Evolutionary conservation across 176 grass and related monocot genomes (phyloP).

Genomic region (Carex myosuroides): DNA sequence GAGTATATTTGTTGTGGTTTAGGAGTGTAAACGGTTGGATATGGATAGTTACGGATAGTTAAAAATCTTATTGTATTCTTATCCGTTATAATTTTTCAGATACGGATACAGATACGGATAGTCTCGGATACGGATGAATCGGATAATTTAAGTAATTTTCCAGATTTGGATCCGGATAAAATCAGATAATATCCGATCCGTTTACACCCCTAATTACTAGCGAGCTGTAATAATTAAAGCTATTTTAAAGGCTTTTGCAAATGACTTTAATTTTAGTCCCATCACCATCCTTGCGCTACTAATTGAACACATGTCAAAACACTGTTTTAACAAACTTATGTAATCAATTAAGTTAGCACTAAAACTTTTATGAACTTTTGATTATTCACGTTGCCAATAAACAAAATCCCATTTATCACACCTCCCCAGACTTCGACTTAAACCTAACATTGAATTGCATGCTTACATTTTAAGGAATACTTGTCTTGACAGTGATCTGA

Average conservation of each 20-base stretch:
- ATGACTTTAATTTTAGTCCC: neutral
- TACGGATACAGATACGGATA: too few species aligned
- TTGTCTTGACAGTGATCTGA: too few species aligned
- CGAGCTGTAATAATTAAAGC: neutral
- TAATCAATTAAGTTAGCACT: neutral
- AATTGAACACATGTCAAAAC: constrained; percentile 4
- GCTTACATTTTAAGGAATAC: too few species aligned
- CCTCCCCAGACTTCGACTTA: neutral
- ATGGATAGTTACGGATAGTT: too few species aligned
- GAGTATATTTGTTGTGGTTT: too few species aligned
- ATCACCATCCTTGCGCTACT: neutral
- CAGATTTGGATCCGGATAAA: too few species aligned
- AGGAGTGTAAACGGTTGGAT: too few species aligned
- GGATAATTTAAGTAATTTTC: too few species aligned
- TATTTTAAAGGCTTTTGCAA: neutral
- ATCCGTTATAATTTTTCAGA: too few species aligned
- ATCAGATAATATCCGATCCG: too few species aligned
- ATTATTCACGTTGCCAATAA: neutral
- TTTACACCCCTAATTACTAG: neutral
- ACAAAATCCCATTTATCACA: constrained; percentile 3
- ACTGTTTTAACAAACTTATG: neutral
- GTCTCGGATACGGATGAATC: too few species aligned
- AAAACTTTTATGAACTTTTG: neutral
- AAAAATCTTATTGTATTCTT: too few species aligned
- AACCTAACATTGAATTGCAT: neutral